Conservation (phyloP, 1,139 yeast species). For the Pichia norvegensis region DNA sequence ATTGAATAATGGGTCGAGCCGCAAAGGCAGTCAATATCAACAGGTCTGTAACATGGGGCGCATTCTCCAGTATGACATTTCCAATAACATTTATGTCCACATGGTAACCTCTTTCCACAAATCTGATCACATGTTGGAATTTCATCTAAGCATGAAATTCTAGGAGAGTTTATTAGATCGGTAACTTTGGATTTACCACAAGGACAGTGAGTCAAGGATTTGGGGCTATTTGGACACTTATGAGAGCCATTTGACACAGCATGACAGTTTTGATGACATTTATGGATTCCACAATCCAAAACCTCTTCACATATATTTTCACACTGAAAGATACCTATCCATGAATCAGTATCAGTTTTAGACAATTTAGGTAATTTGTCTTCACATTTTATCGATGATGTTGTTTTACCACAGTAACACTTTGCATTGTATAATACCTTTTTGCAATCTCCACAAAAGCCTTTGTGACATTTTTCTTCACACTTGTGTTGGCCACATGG, state of each 20-base stretch:
- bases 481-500: slow-evolving; percentile 76
- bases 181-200: slow-evolving; percentile 56
- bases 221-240: slow-evolving; percentile 60
- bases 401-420: slow-evolving; percentile 72
- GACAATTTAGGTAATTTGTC: slow-evolving; percentile 36
- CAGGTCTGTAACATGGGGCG: slow-evolving; percentile 47
- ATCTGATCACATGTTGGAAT: slow-evolving; percentile 62
- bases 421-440: slow-evolving; percentile 32
- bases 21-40: slow-evolving; percentile 46
- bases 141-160: slow-evolving; percentile 64
- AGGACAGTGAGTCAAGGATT: slow-evolving; percentile 53
- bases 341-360: slow-evolving; percentile 24
- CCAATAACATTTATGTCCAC: slow-evolving; percentile 68
- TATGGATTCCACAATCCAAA: slow-evolving; percentile 64
- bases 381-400: slow-evolving; percentile 39
- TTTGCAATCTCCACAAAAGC: slow-evolving; percentile 71
- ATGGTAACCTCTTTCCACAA: slow-evolving; percentile 56
- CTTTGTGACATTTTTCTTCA: slow-evolving; percentile 53
- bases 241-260: slow-evolving; percentile 34
- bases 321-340: slow-evolving; percentile 65
- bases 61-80: slow-evolving; percentile 73
- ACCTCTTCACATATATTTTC: slow-evolving; percentile 39
- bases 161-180: slow-evolving; percentile 34
- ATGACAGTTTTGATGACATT: slow-evolving; percentile 52
- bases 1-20: slow-evolving; percentile 43